Base-by-base conservation (phyloP, 768 basidiomycete genomes). In the Candolleomyces efflorescens region DNA sequence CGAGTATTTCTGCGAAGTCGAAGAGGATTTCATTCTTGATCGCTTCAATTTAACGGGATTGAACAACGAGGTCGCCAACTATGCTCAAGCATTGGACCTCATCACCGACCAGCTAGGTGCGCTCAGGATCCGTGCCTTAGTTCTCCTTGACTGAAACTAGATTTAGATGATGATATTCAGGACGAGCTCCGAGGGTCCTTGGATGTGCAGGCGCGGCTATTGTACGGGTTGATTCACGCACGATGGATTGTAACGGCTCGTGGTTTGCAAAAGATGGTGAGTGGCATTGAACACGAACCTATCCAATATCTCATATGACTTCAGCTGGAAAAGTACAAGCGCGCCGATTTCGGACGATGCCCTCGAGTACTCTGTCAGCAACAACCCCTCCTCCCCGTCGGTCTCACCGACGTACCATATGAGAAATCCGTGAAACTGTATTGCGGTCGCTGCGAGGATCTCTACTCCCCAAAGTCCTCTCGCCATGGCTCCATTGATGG, bases 1-100 rank as follows among this genome's bases (percentile, higher is more conserved):
- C 70, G 97, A 99, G 76, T 99, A 99, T 77, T 98, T 98, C 67
- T 97, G 96, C 72, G 95, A 98, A 78, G 94, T 98, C 60, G 97
- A 98, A 69, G 97, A 98, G 68, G 96, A 98, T 73, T 98, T 98
- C 71, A 98, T 99, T 66, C 81, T 97, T 56, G 96, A 98, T 75
- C 85, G 95, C 53, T 98, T 99, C 83, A 98, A 99, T 73, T 79
- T 99, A 56, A 99, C 97, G 2, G 96, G 97, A 3, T 81, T 98
- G 53, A 97, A 98, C 74, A 91, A 90, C 63, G 97, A 98, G 71
- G 93, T 98, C 5, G 83, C 93, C 60, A 94, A 97, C 73, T 99
- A 99, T 66, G 74, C 89, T 0, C 89, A 96, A 65, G 97, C 97
- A 0, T 76, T 98, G 53, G 95, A 98, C 69, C 80, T 99, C 56